Conservation (phyloP, 2,329 filamentous ascomycete genomes). For the Clonostachys byssicola region DNA sequence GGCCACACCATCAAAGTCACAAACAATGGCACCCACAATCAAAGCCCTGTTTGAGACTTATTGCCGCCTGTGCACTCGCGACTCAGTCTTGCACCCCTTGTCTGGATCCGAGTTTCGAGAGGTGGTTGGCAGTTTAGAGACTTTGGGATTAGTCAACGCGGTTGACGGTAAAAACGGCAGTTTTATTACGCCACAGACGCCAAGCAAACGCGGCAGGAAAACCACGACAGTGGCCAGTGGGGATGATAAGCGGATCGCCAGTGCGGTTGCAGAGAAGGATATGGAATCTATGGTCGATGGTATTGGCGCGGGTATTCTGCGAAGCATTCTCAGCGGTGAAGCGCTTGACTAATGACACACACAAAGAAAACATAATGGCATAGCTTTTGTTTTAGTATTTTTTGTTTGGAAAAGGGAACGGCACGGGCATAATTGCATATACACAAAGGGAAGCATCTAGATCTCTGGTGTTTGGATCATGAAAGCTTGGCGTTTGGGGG, state of each 20-base stretch:
- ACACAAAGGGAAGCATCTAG: no score
- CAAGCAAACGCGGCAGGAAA: conserved; percentile 64
- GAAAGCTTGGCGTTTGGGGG: no score
- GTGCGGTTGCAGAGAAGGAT: conserved; percentile 77
- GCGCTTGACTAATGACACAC: conserved; percentile 42
- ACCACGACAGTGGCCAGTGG: conserved; percentile 40
- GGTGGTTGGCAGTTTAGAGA: conserved; percentile 85
- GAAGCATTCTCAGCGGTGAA: conserved; percentile 58
- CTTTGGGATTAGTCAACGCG: conserved; percentile 71
- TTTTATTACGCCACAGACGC: conserved; percentile 61
- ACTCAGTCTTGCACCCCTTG: conserved; percentile 85
- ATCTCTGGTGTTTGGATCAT: no score
- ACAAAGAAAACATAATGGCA: background rate
- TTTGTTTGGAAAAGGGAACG: background rate
- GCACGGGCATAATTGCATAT: no score
- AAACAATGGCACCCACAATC: conserved; percentile 68
- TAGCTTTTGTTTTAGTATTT: background rate
- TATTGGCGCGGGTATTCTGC: conserved; percentile 56
- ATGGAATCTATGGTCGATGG: conserved; percentile 66
- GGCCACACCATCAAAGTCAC: conserved; percentile 58
- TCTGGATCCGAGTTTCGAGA: conserved; percentile 92
- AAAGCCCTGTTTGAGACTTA: conserved; percentile 85
- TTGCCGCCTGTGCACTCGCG: conserved; percentile 73
- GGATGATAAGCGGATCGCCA: conserved; percentile 76
- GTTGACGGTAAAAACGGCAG: conserved; percentile 68